phyloP scores from a whole-genome alignment of 23 red algal species.

The Gracilaria gracilis region DNA sequence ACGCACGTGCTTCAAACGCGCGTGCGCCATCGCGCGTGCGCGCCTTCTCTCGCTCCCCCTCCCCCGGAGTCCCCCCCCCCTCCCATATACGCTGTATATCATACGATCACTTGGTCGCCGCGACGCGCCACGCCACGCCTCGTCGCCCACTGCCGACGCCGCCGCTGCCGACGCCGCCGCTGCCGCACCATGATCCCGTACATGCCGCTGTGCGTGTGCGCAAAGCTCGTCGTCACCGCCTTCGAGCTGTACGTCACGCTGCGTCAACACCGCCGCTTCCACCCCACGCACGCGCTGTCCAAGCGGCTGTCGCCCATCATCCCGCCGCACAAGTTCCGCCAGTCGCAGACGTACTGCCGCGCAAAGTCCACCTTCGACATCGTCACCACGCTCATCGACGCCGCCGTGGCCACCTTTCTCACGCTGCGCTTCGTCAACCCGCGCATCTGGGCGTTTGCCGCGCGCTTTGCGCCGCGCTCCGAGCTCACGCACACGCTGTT shows the following conservation, averaged over 20 bases:
- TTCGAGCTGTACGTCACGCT: slow-evolving; percentile 69
- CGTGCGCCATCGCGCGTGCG: too few relatives aligned
- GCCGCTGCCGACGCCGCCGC: not conserved
- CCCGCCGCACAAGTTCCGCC: slow-evolving; percentile 66
- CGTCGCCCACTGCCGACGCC: not conserved
- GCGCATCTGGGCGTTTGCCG: slow-evolving; percentile 56
- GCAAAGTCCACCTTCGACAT: slow-evolving; percentile 76
- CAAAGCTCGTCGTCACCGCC: slow-evolving; percentile 37
- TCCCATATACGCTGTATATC: too few relatives aligned
- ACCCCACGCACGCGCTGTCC: slow-evolving; percentile 21
- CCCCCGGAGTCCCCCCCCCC: not conserved
- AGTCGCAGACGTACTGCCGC: slow-evolving; percentile 79
- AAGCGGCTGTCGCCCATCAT: slow-evolving; percentile 47
- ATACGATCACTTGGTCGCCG: too few relatives aligned
- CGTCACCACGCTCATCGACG: slow-evolving; percentile 45
- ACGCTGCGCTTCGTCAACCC: slow-evolving; percentile 51
- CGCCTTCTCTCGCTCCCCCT: too few relatives aligned
- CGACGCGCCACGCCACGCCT: not conserved
- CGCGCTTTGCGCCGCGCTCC: slow-evolving; percentile 7
- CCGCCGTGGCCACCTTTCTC: slow-evolving; percentile 29
- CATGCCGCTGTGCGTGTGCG: slow-evolving; percentile 25
- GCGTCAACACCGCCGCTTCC: slow-evolving; percentile 59
- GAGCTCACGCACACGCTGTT: slow-evolving; percentile 63
- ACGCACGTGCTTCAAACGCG: not conserved
- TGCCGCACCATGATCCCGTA: slow-evolving; percentile 49